Evolutionary conservation across 768 basidiomycete species (phyloP), one percentile per base, ranked within the genome.

Genomic region (Suillus decipiens): DNA sequence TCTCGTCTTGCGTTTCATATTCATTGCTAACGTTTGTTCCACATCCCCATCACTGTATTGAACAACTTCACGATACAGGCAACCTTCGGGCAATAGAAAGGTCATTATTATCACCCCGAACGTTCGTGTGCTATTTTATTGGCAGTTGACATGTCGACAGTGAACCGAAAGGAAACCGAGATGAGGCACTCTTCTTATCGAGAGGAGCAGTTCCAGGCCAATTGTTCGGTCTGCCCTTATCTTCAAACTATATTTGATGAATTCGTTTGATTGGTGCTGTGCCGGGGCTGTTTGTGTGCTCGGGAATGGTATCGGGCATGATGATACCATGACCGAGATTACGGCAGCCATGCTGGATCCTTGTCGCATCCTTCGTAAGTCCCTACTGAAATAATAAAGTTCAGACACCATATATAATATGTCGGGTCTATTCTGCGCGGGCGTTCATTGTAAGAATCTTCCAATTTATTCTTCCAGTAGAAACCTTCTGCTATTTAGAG

Each of bases 231-330:
- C 4, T 15, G 5, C 19, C 54, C 33, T 55, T 55, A 55, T 55
- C 36, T 55, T 37, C 3, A 12, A 54, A 54, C 7, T 8, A 36
- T 2, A 15, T 15, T 22, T 37, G 12, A 37, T n/a, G 28, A 28
- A 37, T 8, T 15, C 22, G n/a, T 55, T 24, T 55, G n/a, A 37
- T 36, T 24, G 8, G 22, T 36, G 14, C 15, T 15, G 7, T 28
- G 28, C 28, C n/a, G 34, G 34, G 19, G 17, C 8, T 19, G 19
- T 51, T 33, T 33, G 17, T 19, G 15, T 14, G n/a, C 34, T 55
- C 55, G 53, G 53, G 33, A 7, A 54, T 22, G 53, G 33, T 3
- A 5, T 54, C 53, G 55, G 55, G 55, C 55, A 56, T 56, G 55
- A 8, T 24, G 36, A 39, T 24, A 14, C 22, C 34, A 17, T 39